Evolutionary conservation across 805 yeast species (phyloP), one percentile per base, ranked within the genome.

Genomic region (Candida incommunis): DNA sequence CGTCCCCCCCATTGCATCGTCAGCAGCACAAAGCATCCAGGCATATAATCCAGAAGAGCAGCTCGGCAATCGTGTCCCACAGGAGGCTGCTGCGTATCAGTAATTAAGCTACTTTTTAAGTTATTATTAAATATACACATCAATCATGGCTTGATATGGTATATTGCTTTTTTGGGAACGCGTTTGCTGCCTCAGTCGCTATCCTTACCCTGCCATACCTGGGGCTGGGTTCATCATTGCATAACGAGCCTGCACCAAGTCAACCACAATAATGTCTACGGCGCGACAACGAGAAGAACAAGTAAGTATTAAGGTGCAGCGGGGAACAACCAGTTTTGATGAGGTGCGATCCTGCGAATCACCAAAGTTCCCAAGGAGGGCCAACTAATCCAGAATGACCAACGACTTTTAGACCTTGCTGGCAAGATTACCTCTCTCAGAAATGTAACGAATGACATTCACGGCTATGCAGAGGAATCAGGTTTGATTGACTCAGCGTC

Each of bases 401-500:
- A 66, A 29, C 70, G 79, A 49, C 68, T 82, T 50, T 74, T 80
- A 50, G 72, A 70, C 50, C 67, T 82, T 21, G 83, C 88, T 2
- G 68, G 71, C 43, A 82, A 82, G 57, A 65, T 82, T 31, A 71
- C 84, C 1, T 69, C 78, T 1, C 72, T 82, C 52, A 71, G 83
- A 48, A 67, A 68, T 46, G 75, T 82, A 22, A 81, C 85, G 44
- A 73, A 74, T 50, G 90, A 82, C 48, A 78, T 82, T 29, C 75
- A 80, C 52, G 62, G 66, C 45, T 80, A 77, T 51, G 82, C 90
- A 1, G 67, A 70, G 18, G 77, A 76, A 48, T 58, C 58, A 44
- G 58, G 62, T 26, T 46, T 65, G 20, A 59, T 68, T 20, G 71
- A 67, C 45, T 50, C 62, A 3, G 63, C 69, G n/a, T 69, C 74